Evolutionary conservation across 2,329 filamentous ascomycete genomes (phyloP).

Genomic region (Xylariaceae sp.): DNA sequence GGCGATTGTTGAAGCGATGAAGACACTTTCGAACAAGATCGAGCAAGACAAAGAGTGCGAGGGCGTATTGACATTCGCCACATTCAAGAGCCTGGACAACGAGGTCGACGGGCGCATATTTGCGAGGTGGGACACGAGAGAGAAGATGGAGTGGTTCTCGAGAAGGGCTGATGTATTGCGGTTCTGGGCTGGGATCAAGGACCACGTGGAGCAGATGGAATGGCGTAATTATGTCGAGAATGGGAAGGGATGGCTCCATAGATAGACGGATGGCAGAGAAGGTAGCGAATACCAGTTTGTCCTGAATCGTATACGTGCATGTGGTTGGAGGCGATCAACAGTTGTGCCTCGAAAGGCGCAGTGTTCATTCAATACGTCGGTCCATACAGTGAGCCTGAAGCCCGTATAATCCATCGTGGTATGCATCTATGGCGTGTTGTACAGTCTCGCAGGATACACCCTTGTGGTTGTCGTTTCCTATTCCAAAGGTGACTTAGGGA

Average conservation of each 20-base stretch:
- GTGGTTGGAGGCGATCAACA: no score
- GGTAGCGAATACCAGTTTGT: no score
- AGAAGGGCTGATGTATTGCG: background rate
- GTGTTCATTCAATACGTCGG: no score
- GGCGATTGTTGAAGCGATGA: background rate
- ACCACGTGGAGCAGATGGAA: background rate
- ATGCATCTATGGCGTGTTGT: no score
- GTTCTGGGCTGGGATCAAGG: background rate
- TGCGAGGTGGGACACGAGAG: background rate
- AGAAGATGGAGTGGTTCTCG: background rate
- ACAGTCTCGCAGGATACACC: no score
- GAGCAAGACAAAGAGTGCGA: background rate
- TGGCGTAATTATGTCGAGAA: background rate
- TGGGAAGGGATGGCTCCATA: background rate
- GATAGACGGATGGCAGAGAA: background rate
- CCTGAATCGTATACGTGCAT: no score
- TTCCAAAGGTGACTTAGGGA: no score
- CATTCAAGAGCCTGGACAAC: background rate
- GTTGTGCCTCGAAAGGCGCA: no score
- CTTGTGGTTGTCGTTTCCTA: no score
- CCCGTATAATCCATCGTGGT: no score
- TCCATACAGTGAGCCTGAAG: no score
- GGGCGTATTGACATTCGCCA: background rate
- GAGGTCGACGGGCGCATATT: background rate
- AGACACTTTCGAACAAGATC: background rate